Conservation (phyloP, 2,329 filamentous ascomycete species). For the Epichloe baconii region DNA sequence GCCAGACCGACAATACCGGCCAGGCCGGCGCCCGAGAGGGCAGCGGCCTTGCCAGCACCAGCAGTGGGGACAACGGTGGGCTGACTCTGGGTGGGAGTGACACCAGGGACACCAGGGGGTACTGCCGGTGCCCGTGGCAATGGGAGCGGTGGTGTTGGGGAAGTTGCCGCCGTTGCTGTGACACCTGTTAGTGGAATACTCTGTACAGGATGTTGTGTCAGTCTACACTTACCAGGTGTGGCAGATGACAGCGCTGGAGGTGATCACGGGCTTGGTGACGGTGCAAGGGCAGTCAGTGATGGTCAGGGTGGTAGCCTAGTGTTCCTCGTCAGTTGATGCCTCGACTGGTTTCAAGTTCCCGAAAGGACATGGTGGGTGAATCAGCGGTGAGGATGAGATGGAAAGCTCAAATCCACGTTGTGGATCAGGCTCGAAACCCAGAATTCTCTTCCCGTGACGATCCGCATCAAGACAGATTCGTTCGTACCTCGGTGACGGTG, state of each 20-base stretch:
- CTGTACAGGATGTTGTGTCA: not conserved
- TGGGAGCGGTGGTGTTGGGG: constrained; percentile 21
- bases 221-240: constrained; percentile 33
- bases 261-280: constrained; percentile 44
- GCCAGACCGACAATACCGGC: constrained; percentile 47
- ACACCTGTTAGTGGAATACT: constrained; percentile 9
- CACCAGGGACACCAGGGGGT: not conserved
- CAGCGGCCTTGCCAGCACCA: constrained; percentile 42
- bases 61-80: constrained; percentile 33
- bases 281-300: constrained; percentile 63
- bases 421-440: too few relatives aligned
- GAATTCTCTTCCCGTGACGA: accelerated
- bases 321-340: not conserved
- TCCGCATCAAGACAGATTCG: too few relatives aligned
- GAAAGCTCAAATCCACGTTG: not conserved
- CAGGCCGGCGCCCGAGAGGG: constrained; percentile 44
- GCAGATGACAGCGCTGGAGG: constrained; percentile 39
- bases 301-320: constrained; percentile 52
- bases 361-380: too few relatives aligned
- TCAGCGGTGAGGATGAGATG: not conserved
- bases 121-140: constrained; percentile 7
- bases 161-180: constrained; percentile 1
- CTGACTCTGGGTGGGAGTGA: constrained; percentile 16
- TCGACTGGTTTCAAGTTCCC: not conserved
- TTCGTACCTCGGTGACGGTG: constrained; percentile 49